Evolutionary conservation across 108 stramenopile genomes (phyloP).

Genomic region (Discostella stelligeroides): DNA sequence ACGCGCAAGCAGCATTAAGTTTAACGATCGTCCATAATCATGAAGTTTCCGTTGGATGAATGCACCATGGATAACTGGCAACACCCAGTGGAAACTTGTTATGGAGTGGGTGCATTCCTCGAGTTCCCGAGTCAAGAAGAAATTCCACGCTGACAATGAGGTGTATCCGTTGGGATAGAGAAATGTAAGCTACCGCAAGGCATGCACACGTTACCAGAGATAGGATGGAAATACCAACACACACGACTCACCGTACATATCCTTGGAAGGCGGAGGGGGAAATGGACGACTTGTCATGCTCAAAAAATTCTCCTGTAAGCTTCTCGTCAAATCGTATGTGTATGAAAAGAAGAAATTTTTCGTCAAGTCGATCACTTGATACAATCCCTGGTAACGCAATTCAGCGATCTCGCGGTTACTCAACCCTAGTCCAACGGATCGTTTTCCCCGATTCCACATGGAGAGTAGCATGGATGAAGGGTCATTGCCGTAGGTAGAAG

Average conservation of each 20-base stretch:
- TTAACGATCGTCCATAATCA: conserved; percentile 89
- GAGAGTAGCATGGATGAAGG: conserved; percentile 78
- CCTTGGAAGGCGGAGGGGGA: conserved; percentile 87
- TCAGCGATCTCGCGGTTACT: conserved; percentile 90
- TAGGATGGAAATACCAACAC: neutral
- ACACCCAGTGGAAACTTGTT: conserved; percentile 87
- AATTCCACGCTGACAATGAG: conserved; percentile 92
- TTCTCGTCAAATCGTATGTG: conserved; percentile 91
- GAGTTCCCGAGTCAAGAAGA: conserved; percentile 90
- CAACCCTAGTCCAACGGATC: conserved; percentile 79
- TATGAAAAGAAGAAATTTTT: conserved; percentile 98
- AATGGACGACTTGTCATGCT: conserved; percentile 75
- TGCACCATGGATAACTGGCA: conserved; percentile 94
- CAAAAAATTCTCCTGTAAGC: conserved; percentile 94
- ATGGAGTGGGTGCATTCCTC: conserved; percentile 79
- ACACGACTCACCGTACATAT: conserved; percentile 80
- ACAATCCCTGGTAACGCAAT: conserved; percentile 91
- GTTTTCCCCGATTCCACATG: conserved; percentile 93
- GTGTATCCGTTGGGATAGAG: neutral
- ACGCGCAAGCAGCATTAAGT: conserved; percentile 91
- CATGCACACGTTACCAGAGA: neutral
- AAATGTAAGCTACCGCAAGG: neutral
- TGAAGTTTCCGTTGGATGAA: conserved; percentile 91
- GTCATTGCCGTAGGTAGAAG: conserved; percentile 53
- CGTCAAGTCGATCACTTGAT: conserved; percentile 95